Evolutionary conservation across 1,284 basidiomycete species (phyloP).

Genomic region (Pseudozyma sp.): DNA sequence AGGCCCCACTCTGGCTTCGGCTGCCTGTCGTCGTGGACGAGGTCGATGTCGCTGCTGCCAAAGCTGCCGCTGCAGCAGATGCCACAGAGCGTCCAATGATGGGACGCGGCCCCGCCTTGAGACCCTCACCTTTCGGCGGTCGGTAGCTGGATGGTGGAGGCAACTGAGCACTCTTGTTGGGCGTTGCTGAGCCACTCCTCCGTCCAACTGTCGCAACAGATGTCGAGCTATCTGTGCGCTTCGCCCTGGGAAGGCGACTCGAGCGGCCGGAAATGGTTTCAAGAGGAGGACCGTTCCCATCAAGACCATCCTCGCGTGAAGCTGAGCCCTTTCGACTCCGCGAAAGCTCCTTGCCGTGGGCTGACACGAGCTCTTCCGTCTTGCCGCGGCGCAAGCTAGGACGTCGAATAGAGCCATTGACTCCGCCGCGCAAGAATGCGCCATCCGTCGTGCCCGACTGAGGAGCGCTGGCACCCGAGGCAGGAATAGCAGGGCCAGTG

Average conservation of each 20-base stretch:
- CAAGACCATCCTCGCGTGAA: slow-evolving; percentile 15
- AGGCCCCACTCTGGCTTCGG: slow-evolving; percentile 29
- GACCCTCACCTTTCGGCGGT: slow-evolving; percentile 40
- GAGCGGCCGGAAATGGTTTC: slow-evolving; percentile 7
- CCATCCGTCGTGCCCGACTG: neutral
- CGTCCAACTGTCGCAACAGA: slow-evolving; percentile 32
- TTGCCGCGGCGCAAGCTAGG: slow-evolving; percentile 79
- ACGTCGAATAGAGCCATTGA: slow-evolving; percentile 26
- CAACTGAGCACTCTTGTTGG: slow-evolving; percentile 15
- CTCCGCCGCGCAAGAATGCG: slow-evolving; percentile 1
- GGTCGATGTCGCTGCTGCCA: slow-evolving; percentile 19
- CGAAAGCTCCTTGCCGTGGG: slow-evolving; percentile 36
- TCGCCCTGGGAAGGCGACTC: slow-evolving; percentile 44
- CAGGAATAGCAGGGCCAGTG: slow-evolving; percentile 9
- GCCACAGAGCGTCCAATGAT: slow-evolving; percentile 48
- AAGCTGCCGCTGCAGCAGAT: slow-evolving; percentile 24
- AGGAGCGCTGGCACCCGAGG: slow-evolving; percentile 3
- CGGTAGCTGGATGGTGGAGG: slow-evolving; percentile 46
- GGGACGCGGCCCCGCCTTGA: slow-evolving; percentile 47
- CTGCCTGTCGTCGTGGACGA: slow-evolving; percentile 2
- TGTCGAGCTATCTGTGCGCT: slow-evolving; percentile 35
- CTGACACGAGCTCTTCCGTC: slow-evolving; percentile 61
- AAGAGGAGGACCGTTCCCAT: slow-evolving; percentile 18
- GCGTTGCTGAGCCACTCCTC: slow-evolving; percentile 35
- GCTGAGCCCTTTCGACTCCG: slow-evolving; percentile 25